Conservation (phyloP, 2,329 filamentous ascomycete species). For the Didymosphaeria variabile region DNA sequence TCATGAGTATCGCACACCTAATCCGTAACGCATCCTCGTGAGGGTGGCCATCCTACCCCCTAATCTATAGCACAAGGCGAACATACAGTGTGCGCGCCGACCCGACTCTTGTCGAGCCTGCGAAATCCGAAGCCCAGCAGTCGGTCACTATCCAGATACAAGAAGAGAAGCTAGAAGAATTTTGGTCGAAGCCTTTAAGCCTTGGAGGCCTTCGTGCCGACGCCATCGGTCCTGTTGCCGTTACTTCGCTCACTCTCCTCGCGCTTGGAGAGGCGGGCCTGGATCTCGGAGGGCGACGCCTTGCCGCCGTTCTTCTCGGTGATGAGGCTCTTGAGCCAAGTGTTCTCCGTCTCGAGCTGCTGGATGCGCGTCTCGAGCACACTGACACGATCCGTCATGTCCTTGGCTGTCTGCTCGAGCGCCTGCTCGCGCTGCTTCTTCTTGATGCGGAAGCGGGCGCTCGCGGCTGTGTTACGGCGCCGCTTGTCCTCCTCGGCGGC, state of each 20-base stretch:
- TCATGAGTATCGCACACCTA: slow-evolving; percentile 12
- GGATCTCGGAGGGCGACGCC: slow-evolving; percentile 41
- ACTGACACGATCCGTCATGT: slow-evolving; percentile 59
- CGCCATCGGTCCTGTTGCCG: slow-evolving; percentile 47
- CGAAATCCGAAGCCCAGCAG: slow-evolving; percentile 10
- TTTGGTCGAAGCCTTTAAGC: slow-evolving; percentile 44
- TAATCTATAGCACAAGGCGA: slow-evolving; percentile 5
- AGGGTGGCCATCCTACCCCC: neutral
- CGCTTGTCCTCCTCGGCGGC: slow-evolving; percentile 64
- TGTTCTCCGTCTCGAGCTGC: slow-evolving; percentile 63
- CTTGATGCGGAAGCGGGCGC: slow-evolving; percentile 63
- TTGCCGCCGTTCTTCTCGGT: slow-evolving; percentile 58
- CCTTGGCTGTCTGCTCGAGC: slow-evolving; percentile 61
- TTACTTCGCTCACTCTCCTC: slow-evolving; percentile 49
- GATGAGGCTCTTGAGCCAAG: slow-evolving; percentile 62
- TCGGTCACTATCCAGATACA: neutral
- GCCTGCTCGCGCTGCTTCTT: slow-evolving; percentile 65
- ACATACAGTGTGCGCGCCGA: slow-evolving; percentile 7
- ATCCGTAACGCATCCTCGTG: neutral
- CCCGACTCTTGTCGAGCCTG: neutral
- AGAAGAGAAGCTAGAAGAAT: slow-evolving; percentile 19
- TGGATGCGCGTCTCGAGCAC: slow-evolving; percentile 57
- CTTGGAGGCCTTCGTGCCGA: slow-evolving; percentile 42
- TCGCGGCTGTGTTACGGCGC: slow-evolving; percentile 62
- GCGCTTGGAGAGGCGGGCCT: slow-evolving; percentile 45